These are phyloP conservation scores for Venturia pyrina DNA, from an alignment of 2,329 filamentous ascomycete genomes.

Conservation along the genomic window DNA sequence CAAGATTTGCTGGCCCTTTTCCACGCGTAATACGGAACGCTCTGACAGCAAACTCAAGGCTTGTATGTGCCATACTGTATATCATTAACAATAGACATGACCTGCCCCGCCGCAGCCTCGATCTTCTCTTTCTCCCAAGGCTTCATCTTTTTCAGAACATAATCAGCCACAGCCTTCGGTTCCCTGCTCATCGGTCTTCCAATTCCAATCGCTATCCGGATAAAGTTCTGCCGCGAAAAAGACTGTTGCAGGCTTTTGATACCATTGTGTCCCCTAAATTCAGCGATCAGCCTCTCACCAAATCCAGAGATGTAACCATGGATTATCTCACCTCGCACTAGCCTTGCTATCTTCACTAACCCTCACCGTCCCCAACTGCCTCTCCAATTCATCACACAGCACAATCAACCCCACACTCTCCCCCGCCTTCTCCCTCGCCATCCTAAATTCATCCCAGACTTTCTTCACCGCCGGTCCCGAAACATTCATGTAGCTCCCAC, in stretches of 20 bases:
- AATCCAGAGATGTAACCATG: conserved; percentile 9
- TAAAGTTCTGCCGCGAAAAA: conserved; percentile 30
- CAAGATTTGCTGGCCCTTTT: background rate
- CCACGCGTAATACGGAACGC: background rate
- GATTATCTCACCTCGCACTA: conserved; percentile 9
- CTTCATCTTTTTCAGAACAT: conserved; percentile 55
- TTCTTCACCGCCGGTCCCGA: conserved; percentile 61
- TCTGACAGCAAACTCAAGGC: background rate
- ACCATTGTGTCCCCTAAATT: conserved; percentile 34
- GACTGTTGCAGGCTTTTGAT: conserved; percentile 30
- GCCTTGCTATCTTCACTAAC: conserved; percentile 49
- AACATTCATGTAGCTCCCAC: conserved; percentile 72
- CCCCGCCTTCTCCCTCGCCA: conserved; percentile 19
- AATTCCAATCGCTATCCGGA: conserved; percentile 73
- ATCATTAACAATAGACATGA: background rate
- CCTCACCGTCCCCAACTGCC: conserved; percentile 55
- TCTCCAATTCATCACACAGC: conserved; percentile 82
- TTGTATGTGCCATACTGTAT: conserved; percentile 8
- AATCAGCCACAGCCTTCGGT: conserved; percentile 56
- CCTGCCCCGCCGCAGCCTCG: conserved; percentile 2
- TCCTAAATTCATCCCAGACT: conserved; percentile 51
- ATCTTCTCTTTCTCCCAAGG: conserved; percentile 3
- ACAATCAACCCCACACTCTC: conserved; percentile 48
- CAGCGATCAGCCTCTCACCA: conserved; percentile 19
- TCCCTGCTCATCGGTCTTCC: conserved; percentile 68